A percentile compares a stretch with the other conserved stretches of the same genome.
phyloP scores from a whole-genome alignment of 2,329 filamentous ascomycete species.

The Fusarium concolor region DNA sequence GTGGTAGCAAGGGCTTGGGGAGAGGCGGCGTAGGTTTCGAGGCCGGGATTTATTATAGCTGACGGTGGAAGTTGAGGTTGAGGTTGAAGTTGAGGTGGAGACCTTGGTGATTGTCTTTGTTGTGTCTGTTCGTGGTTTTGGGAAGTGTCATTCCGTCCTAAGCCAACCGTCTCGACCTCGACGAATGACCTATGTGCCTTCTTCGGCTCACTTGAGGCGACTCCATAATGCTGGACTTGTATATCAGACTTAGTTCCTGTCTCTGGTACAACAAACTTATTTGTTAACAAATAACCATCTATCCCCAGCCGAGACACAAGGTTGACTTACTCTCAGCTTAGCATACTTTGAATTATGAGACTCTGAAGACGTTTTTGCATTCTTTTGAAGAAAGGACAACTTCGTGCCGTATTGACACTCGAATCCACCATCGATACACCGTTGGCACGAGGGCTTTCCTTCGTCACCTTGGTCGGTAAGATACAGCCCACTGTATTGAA shows the following conservation, averaged over 20 bases:
- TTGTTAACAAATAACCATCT: neutral
- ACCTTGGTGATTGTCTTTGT: too few relatives aligned
- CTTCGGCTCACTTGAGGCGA: conserved; percentile 1
- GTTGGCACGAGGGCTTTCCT: conserved; percentile 60
- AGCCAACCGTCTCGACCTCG: conserved; percentile 2
- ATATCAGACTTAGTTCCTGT: too few relatives aligned
- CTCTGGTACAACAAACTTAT: conserved; percentile 29
- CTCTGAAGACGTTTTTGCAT: conserved; percentile 55
- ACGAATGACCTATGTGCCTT: conserved; percentile 1
- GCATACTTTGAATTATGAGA: conserved; percentile 36
- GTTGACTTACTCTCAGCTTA: conserved; percentile 35
- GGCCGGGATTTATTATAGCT: conserved; percentile 16
- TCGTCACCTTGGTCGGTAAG: conserved; percentile 58
- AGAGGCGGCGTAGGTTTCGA: conserved; percentile 17
- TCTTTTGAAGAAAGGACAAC: conserved; percentile 62
- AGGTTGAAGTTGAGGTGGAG: neutral
- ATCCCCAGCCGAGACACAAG: neutral
- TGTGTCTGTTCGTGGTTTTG: neutral
- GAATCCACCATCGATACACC: conserved; percentile 59
- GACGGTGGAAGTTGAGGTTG: conserved; percentile 2
- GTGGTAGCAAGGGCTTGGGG: conserved; percentile 2
- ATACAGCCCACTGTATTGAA: neutral
- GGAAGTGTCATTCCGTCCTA: neutral
- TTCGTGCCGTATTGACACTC: conserved; percentile 61
- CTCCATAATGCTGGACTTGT: conserved; percentile 11